Evolutionary conservation across 495 filamentous ascomycete genomes (phyloP).

Genomic region (Xylaria grammica): DNA sequence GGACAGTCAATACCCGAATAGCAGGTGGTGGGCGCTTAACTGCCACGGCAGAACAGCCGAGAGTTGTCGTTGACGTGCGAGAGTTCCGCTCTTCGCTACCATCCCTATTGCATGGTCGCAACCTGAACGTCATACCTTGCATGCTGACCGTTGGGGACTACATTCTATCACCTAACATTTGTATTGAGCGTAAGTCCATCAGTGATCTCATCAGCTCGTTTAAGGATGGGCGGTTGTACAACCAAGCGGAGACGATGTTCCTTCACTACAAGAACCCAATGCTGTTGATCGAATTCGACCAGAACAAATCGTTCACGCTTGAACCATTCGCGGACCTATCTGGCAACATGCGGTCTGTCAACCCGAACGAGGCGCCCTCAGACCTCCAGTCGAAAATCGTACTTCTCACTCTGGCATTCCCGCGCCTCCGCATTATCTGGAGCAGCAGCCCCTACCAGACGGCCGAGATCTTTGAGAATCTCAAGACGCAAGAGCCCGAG

Average conservation of each 20-base stretch:
- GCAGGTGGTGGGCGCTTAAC: conserved; percentile 88
- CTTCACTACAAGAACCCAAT: conserved; percentile 89
- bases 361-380: conserved; percentile 59
- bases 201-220: conserved; percentile 90
- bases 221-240: conserved; percentile 87
- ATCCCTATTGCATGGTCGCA: conserved; percentile 86
- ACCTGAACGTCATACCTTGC: conserved; percentile 85
- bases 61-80: conserved; percentile 92
- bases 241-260: conserved; percentile 92
- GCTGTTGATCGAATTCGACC: conserved; percentile 96
- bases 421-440: conserved; percentile 89
- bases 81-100: conserved; percentile 94
- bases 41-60: conserved; percentile 88
- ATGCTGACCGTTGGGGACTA: conserved; percentile 98
- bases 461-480: conserved; percentile 91
- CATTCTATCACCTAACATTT: conserved; percentile 86
- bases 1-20: conserved; percentile 95
- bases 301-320: conserved; percentile 95
- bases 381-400: conserved; percentile 94
- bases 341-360: conserved; percentile 62
- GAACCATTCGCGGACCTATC: conserved; percentile 88
- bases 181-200: conserved; percentile 92
- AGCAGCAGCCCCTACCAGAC: conserved; percentile 93
- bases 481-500: conserved; percentile 87
- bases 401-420: conserved; percentile 90